Conservation (phyloP, 2,329 filamentous ascomycete genomes). For the Alternaria sp. region DNA sequence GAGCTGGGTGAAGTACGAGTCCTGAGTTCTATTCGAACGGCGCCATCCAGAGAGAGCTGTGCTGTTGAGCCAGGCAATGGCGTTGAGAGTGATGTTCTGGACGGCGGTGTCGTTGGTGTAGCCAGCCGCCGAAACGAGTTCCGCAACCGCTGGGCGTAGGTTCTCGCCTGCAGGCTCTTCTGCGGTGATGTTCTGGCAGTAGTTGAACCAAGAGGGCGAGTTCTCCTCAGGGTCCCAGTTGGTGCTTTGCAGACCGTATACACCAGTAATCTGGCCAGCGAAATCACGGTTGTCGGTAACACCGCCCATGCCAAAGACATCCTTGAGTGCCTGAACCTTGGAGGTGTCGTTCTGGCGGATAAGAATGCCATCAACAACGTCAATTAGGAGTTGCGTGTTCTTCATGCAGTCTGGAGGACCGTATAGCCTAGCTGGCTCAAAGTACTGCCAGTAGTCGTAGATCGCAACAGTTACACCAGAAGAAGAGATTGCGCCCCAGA, state of each 20-base stretch:
- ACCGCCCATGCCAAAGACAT: constrained; percentile 58
- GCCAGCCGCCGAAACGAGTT: constrained; percentile 57
- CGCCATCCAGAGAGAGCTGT: constrained; percentile 52
- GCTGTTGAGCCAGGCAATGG: constrained; percentile 61
- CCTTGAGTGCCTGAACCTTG: constrained; percentile 58
- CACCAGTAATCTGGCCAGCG: constrained; percentile 55
- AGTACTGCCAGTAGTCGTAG: constrained; percentile 75
- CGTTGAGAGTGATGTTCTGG: constrained; percentile 63
- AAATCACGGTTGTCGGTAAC: constrained; percentile 62
- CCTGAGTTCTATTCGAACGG: constrained; percentile 47
- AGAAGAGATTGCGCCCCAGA: constrained; percentile 79
- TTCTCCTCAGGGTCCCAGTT: constrained; percentile 65
- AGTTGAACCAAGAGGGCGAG: constrained; percentile 53
- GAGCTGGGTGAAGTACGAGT: constrained; percentile 60
- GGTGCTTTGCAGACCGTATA: constrained; percentile 60
- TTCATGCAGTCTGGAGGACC: constrained; percentile 68
- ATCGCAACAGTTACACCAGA: constrained; percentile 81
- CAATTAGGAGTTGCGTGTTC: constrained; percentile 66
- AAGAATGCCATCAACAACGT: constrained; percentile 66
- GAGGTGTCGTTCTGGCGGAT: constrained; percentile 54
- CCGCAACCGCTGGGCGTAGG: constrained; percentile 50
- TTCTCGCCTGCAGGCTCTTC: constrained; percentile 40
- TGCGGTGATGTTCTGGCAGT: constrained; percentile 64
- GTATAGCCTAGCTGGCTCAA: constrained; percentile 63
- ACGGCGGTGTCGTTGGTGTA: constrained; percentile 53